These are phyloP conservation scores for Talaromyces proteolyticus DNA, from an alignment of 495 filamentous ascomycete genomes.

Conservation along the genomic window DNA sequence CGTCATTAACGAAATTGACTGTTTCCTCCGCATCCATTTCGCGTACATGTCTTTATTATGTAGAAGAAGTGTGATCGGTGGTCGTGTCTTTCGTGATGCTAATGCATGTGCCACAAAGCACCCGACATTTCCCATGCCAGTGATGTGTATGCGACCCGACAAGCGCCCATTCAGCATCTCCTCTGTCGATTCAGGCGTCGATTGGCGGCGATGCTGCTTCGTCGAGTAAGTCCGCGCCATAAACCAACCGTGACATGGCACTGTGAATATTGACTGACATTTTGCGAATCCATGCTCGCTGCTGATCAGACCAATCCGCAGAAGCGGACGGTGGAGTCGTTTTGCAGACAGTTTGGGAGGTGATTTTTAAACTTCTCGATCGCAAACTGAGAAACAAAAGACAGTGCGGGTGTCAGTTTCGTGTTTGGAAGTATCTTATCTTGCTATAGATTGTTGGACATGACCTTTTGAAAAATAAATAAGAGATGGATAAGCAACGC, in stretches of 20 bases:
- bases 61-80: conserved; percentile 52
- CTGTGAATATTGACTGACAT: not conserved
- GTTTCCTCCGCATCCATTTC: conserved; percentile 20
- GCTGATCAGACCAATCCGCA: conserved; percentile 23
- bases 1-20: conserved; percentile 22
- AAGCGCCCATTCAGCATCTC: conserved; percentile 14
- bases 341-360: conserved; percentile 30
- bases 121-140: conserved; percentile 54
- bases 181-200: not conserved
- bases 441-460: no score
- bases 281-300: not conserved
- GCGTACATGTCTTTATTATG: conserved; percentile 28
- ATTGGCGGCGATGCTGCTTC: not conserved
- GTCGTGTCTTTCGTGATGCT: conserved; percentile 47
- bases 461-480: no score
- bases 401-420: no score
- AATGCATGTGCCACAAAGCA: conserved; percentile 56
- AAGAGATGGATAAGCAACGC: no score
- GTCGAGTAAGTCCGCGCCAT: not conserved
- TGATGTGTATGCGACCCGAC: conserved; percentile 49
- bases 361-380: conserved; percentile 1
- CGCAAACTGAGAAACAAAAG: no score
- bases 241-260: not conserved
- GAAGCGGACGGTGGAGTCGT: conserved; percentile 29
- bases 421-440: no score